Percentiles rank a stretch among this genome's conserved stretches.
Evolutionary conservation across 1,139 yeast genomes (phyloP).

Genomic region (Zygoascus hellenicus): DNA sequence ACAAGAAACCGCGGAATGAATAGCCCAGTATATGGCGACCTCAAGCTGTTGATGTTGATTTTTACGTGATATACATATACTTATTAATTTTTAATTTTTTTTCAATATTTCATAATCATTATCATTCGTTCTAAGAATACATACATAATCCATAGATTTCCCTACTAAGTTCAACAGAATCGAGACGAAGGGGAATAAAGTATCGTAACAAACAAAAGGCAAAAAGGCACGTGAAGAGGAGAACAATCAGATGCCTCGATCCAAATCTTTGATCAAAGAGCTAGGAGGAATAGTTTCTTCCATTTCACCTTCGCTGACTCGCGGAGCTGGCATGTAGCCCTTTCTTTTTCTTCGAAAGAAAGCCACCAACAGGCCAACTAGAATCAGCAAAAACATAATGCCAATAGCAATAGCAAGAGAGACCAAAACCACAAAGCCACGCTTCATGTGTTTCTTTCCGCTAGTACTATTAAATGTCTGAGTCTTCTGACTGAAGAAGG

Average conservation of each 20-base stretch:
- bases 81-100: background rate
- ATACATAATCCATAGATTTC: conserved; percentile 2
- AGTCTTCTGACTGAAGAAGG: conserved; percentile 24
- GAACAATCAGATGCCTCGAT: conserved; percentile 10
- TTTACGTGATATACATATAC: background rate
- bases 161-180: background rate
- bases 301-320: conserved; percentile 66
- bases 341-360: conserved; percentile 44
- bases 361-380: conserved; percentile 53
- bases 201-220: background rate
- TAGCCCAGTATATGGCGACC: background rate
- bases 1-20: conserved; percentile 7
- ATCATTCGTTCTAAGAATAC: conserved; percentile 7
- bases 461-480: conserved; percentile 19
- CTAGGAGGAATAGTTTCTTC: conserved; percentile 60
- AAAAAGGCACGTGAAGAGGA: background rate
- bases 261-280: conserved; percentile 56
- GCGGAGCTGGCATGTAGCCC: conserved; percentile 38
- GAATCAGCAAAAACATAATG: conserved; percentile 62
- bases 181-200: conserved; percentile 3
- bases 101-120: conserved; percentile 5
- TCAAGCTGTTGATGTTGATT: conserved; percentile 4
- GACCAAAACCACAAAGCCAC: conserved; percentile 82
- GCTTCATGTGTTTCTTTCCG: conserved; percentile 27
- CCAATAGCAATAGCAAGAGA: conserved; percentile 86